Conservation (phyloP, 768 basidiomycete species). For the Phylloporus sp. region DNA sequence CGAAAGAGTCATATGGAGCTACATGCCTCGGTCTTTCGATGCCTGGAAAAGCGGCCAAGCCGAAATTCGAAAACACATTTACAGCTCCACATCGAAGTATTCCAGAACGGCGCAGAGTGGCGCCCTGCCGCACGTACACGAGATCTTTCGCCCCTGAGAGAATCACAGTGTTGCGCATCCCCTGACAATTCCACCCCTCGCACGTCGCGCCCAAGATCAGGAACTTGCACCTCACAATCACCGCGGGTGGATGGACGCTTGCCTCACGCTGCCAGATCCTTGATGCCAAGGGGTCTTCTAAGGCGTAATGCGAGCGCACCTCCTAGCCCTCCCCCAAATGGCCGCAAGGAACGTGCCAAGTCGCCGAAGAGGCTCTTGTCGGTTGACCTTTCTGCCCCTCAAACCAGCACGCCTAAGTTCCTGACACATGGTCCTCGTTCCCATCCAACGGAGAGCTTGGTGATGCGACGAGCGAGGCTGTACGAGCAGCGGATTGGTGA, state of each 20-base stretch:
- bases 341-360: conserved; percentile 10
- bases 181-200: neutral
- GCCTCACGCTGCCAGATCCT: conserved; percentile 21
- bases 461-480: conserved; percentile 27
- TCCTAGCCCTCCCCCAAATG: neutral
- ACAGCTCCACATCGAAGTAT: conserved; percentile 33
- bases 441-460: conserved; percentile 23
- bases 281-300: conserved; percentile 21
- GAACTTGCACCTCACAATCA: conserved; percentile 8
- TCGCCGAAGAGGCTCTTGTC: conserved; percentile 11
- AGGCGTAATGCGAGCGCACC: conserved; percentile 12
- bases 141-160: conserved; percentile 10
- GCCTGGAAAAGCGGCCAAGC: conserved; percentile 7
- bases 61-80: conserved; percentile 30
- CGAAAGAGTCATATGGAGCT: conserved; percentile 25
- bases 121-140: conserved; percentile 27
- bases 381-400: conserved; percentile 10
- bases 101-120: conserved; percentile 24
- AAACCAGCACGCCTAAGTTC: conserved; percentile 5
- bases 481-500: conserved; percentile 26
- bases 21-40: conserved; percentile 8
- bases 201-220: conserved; percentile 16
- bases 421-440: conserved; percentile 4
- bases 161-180: neutral
- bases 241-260: conserved; percentile 16